phyloP scores from a whole-genome alignment of 2,329 filamentous ascomycete species.

The Cadophora luteo-olivacea region DNA sequence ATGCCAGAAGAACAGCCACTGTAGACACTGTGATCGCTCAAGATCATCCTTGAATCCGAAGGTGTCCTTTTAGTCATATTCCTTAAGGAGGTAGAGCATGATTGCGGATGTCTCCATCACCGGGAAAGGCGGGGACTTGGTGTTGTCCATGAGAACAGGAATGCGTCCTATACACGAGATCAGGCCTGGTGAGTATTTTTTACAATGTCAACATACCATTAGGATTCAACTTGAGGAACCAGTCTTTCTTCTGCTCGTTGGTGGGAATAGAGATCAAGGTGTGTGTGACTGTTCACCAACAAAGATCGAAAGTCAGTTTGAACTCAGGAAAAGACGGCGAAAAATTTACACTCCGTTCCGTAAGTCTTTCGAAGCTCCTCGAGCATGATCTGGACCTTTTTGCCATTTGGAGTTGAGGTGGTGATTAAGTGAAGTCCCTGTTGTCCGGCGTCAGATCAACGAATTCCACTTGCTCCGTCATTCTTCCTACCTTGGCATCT shows the following conservation, averaged over 20 bases:
- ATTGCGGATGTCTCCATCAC: slow-evolving; percentile 60
- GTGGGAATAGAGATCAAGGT: slow-evolving; percentile 40
- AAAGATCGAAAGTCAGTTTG: not conserved
- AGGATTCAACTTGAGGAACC: slow-evolving; percentile 56
- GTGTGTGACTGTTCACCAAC: slow-evolving; percentile 23
- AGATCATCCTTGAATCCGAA: slow-evolving; percentile 60
- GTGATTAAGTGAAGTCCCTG: slow-evolving; percentile 59
- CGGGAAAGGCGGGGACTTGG: slow-evolving; percentile 54
- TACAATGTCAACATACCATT: slow-evolving; percentile 45
- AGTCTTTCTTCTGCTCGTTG: slow-evolving; percentile 43
- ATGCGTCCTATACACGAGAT: slow-evolving; percentile 47
- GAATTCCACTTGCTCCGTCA: not conserved
- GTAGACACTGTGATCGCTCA: slow-evolving; percentile 54
- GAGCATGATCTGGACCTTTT: slow-evolving; percentile 60
- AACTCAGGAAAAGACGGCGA: slow-evolving; percentile 46
- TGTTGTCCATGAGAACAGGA: slow-evolving; percentile 58
- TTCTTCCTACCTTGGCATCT: slow-evolving; percentile 30
- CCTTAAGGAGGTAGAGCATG: slow-evolving; percentile 58
- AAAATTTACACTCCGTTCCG: slow-evolving; percentile 55
- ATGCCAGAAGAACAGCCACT: slow-evolving; percentile 64
- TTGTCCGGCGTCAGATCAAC: no score
- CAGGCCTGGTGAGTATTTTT: not conserved
- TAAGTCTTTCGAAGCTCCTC: slow-evolving; percentile 60
- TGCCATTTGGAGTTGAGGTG: slow-evolving; percentile 56
- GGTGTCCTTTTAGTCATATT: slow-evolving; percentile 53